These are phyloP conservation scores for Claviceps quebecensis DNA, from an alignment of 2,329 filamentous ascomycete genomes.

Conservation along the genomic window DNA sequence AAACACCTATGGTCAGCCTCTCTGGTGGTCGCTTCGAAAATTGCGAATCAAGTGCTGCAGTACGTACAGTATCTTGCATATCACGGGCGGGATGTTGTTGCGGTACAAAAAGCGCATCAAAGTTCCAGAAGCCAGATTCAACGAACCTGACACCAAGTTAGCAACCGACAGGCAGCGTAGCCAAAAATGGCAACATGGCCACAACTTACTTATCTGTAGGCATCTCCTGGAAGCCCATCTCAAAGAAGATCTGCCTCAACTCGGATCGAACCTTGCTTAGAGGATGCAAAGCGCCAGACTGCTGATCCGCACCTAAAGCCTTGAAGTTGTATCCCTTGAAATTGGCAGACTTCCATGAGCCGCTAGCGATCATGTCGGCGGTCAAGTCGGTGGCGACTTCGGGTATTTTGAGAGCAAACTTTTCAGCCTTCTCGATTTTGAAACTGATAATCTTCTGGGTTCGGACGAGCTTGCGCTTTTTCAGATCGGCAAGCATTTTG, in stretches of 20 bases:
- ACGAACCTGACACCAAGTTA: slow-evolving; percentile 40
- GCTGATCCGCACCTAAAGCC: slow-evolving; percentile 45
- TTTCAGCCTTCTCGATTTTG: slow-evolving; percentile 69
- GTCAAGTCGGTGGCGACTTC: slow-evolving; percentile 95
- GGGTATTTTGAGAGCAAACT: slow-evolving; percentile 76
- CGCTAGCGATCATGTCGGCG: slow-evolving; percentile 75
- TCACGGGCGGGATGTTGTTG: slow-evolving; percentile 94
- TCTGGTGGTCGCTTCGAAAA: background rate
- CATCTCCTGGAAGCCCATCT: slow-evolving; percentile 99
- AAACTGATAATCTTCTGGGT: slow-evolving; percentile 77
- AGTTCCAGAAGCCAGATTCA: slow-evolving; percentile 97
- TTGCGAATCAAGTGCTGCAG: background rate
- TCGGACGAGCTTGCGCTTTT: slow-evolving; percentile 81
- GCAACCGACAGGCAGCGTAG: background rate
- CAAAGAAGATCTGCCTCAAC: slow-evolving; percentile 97
- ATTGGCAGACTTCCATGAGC: slow-evolving; percentile 80
- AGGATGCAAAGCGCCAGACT: slow-evolving; percentile 48
- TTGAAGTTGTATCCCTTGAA: slow-evolving; percentile 83
- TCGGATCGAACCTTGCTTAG: slow-evolving; percentile 92
- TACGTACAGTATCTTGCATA: slow-evolving; percentile 64
- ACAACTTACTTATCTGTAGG: slow-evolving; percentile 53
- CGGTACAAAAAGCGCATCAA: slow-evolving; percentile 89
- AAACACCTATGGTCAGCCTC: background rate
- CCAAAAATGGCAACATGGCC: too few relatives aligned
- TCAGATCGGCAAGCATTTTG: slow-evolving; percentile 68